phyloP scores from a whole-genome alignment of 345 rosid species.

The Salix brachista region DNA sequence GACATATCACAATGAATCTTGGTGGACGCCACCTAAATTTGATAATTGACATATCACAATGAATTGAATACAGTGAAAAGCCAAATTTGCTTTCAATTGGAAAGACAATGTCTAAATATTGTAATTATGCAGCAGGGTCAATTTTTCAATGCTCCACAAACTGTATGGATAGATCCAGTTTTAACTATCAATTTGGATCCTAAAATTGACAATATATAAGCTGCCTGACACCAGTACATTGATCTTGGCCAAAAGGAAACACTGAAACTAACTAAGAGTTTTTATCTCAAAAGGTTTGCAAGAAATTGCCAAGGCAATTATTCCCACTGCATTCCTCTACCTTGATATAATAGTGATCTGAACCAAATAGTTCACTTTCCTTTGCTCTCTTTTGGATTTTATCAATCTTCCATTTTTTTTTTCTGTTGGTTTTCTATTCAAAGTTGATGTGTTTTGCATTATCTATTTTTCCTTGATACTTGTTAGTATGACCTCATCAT shows the following conservation, averaged over 20 bases:
- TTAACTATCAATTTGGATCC: background rate
- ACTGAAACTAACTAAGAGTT: too few species aligned
- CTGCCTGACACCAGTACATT: too few species aligned
- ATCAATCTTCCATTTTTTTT: background rate
- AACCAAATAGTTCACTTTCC: background rate
- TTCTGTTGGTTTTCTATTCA: background rate
- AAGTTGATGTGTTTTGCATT: background rate
- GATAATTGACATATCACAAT: background rate
- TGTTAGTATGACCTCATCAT: background rate
- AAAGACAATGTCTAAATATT: background rate
- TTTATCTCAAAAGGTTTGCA: background rate
- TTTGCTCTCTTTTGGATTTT: background rate
- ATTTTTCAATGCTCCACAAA: background rate
- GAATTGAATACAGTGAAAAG: background rate
- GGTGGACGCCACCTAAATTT: background rate
- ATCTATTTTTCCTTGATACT: background rate
- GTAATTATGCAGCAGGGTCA: background rate
- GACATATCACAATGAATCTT: background rate
- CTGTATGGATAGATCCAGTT: background rate
- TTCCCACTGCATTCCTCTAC: background rate
- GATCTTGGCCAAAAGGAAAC: too few species aligned
- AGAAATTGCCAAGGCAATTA: background rate
- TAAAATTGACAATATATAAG: conserved; percentile 2
- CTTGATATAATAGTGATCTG: background rate
- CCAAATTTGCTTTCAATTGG: background rate